Base-by-base conservation (phyloP, 2,329 filamentous ascomycete genomes). In the Acrodontium crateriforme region DNA sequence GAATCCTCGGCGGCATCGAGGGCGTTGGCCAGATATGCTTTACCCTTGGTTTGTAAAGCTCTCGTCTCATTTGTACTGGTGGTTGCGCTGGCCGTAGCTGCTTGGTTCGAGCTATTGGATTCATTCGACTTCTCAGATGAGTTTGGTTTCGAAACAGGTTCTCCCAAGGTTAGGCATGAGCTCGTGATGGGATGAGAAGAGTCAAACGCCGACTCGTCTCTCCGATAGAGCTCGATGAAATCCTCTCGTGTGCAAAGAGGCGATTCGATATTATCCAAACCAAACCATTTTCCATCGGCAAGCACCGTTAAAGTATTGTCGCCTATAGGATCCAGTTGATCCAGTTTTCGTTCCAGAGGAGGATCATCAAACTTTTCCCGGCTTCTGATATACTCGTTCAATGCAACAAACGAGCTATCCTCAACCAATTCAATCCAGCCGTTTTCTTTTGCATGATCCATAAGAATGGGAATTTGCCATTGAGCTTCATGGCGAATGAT, bases 401-500 rank as follows among this genome's bases (percentile, higher is more conserved):
- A 41, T 1, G 56, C 50, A 3, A 39, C 31, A 29, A 63, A 58
- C 1, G 58, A 56, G 1, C 54, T 47, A 26, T 59, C 62, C 0
- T 47, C 42, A 0, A 41, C 47, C 20, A 65, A 49, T 1, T 24
- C 35, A 0, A 28, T 42, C 56, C 58, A 63, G 1, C 42, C 35
- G 18, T 47, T 49, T 4, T 37, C 29, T 12, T 43, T 40, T 1
- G 57, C 58, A 17, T 58, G 45, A 10, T 58, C 52, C 36, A 58
- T 61, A 1, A 65, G 37, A 4, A 52, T 52, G 3, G 57, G 63
- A 30, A 60, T 56, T 8, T 54, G 58, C 53, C 56, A 65, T 29
- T 63, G 63, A 2, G 64, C 62, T 41, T 68, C 65, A 32, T 67
- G 63, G 6, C 65, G 54, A n/a, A 68, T 58, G 17, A 60, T 56